Evolutionary conservation across 768 basidiomycete genomes (phyloP).

Genomic region (Boletus sensibilis): DNA sequence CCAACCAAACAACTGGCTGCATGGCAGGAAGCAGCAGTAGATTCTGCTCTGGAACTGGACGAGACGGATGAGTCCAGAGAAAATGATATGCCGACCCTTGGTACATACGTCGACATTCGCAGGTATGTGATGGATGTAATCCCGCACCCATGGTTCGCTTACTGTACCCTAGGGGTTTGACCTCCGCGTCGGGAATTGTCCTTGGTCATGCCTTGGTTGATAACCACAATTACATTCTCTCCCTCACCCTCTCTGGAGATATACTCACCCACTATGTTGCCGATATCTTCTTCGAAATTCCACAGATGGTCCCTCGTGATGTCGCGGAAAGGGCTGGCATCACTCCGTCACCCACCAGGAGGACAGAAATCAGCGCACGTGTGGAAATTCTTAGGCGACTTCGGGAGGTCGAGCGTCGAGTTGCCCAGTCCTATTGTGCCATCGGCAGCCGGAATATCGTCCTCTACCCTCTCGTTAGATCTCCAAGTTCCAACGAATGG

Average conservation of each 20-base stretch:
- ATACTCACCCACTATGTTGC: conserved; percentile 44
- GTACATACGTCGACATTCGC: conserved; percentile 54
- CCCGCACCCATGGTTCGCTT: background rate
- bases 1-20: conserved; percentile 27
- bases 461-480: conserved; percentile 46
- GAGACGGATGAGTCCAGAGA: conserved; percentile 11
- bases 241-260: conserved; percentile 46
- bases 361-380: conserved; percentile 53
- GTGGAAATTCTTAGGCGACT: conserved; percentile 62
- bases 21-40: conserved; percentile 26
- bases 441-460: conserved; percentile 26
- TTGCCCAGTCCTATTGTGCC: conserved; percentile 45
- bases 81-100: conserved; percentile 33
- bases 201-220: conserved; percentile 33
- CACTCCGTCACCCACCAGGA: conserved; percentile 26
- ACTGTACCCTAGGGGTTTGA: conserved; percentile 18
- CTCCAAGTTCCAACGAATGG: conserved; percentile 53
- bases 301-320: conserved; percentile 48
- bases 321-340: conserved; percentile 50
- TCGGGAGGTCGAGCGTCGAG: conserved; percentile 47
- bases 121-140: conserved; percentile 37
- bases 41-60: conserved; percentile 7
- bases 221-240: conserved; percentile 28
- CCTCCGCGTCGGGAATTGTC: conserved; percentile 27
- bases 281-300: conserved; percentile 65